Evolutionary conservation across 2,329 filamentous ascomycete species (phyloP).

Genomic region (Paracoccidioides lutzii): DNA sequence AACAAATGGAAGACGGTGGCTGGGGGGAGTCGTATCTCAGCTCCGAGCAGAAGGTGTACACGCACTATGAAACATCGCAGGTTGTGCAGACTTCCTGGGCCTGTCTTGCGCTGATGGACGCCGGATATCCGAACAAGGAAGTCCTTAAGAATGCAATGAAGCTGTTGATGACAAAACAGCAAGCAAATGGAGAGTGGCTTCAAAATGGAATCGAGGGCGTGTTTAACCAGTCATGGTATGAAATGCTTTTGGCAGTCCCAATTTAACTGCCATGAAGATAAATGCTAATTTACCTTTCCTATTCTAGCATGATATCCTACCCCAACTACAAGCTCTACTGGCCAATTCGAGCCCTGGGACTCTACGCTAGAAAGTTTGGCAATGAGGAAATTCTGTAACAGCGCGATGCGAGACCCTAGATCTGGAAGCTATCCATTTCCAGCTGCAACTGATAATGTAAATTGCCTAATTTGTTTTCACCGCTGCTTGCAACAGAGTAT

Average conservation of each 20-base stretch:
- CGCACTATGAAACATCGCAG: constrained; percentile 66
- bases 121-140: constrained; percentile 61
- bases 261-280: not conserved
- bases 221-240: constrained; percentile 90
- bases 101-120: constrained; percentile 67
- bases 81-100: constrained; percentile 96
- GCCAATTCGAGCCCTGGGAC: constrained; percentile 81
- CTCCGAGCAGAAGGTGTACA: constrained; percentile 64
- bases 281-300: constrained; percentile 13
- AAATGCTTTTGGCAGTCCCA: not conserved
- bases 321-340: constrained; percentile 99
- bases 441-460: not conserved
- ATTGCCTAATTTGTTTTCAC: not conserved
- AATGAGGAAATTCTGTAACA: constrained; percentile 42
- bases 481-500: not conserved
- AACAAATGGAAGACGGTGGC: constrained; percentile 78
- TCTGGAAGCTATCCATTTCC: not conserved
- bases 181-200: constrained; percentile 81
- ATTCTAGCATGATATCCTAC: constrained; percentile 79
- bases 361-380: constrained; percentile 66
- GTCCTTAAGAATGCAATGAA: constrained; percentile 61
- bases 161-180: constrained; percentile 75
- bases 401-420: no score
- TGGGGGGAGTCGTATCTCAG: constrained; percentile 93
- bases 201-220: constrained; percentile 96